Percentiles rank a stretch among this genome's conserved stretches.
Conservation (phyloP, 1,284 basidiomycete species). For the Taiwanofungus camphoratus region DNA sequence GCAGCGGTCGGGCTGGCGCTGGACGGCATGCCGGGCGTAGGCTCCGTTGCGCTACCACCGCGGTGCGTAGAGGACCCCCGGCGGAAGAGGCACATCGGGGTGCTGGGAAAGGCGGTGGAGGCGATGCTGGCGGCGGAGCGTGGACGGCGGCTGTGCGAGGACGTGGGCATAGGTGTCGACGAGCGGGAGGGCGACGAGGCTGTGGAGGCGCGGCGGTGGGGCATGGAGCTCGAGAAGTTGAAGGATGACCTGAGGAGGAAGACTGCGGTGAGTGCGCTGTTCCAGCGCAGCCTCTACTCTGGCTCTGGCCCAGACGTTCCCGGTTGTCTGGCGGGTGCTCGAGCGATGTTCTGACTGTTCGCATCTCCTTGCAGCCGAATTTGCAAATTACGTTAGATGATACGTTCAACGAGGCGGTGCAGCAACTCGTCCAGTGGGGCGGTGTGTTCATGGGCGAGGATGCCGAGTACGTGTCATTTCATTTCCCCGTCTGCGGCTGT, state of each 20-base stretch:
- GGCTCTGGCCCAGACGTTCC: no score
- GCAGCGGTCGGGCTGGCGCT: conserved; percentile 23
- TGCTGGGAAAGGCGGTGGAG: conserved; percentile 72
- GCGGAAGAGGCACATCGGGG: conserved; percentile 73
- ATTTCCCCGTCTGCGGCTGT: conserved; percentile 15
- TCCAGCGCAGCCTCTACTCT: conserved; percentile 11
- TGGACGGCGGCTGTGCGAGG: conserved; percentile 67
- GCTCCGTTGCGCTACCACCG: conserved; percentile 76
- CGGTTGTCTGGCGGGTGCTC: no score
- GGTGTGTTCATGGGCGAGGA: conserved; percentile 74
- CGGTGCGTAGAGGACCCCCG: conserved; percentile 80
- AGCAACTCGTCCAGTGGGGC: conserved; percentile 76
- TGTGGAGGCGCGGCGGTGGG: conserved; percentile 70
- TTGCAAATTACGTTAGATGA: conserved; percentile 57
- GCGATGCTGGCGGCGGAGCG: conserved; percentile 61
- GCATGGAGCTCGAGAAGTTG: conserved; percentile 53
- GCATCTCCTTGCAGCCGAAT: conserved; percentile 35
- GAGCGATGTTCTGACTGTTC: no score
- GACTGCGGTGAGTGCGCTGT: conserved; percentile 42
- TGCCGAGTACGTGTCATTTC: conserved; percentile 50
- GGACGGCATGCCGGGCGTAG: conserved; percentile 76
- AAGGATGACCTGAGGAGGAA: conserved; percentile 50
- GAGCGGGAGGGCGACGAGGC: conserved; percentile 19
- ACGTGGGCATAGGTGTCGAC: conserved; percentile 45
- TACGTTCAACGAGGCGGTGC: conserved; percentile 75